Evolutionary conservation across 768 basidiomycete genomes (phyloP).

Genomic region (Termitomyces bulborhizus): DNA sequence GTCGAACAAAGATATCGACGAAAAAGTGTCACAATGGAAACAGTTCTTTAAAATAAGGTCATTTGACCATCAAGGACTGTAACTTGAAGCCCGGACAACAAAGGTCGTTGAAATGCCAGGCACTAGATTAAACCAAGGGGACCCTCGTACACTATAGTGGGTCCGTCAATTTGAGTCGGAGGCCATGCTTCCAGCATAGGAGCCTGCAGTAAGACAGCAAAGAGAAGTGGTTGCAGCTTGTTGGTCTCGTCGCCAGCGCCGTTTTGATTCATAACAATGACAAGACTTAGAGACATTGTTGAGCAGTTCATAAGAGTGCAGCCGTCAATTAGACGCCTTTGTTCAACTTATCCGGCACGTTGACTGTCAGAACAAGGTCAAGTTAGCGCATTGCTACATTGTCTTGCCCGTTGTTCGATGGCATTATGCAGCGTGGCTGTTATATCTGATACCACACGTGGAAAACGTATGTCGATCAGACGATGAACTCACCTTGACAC

Average conservation of each 20-base stretch:
- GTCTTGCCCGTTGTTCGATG: neutral
- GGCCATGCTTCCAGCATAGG: no score
- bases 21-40: conserved; percentile 1
- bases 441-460: neutral
- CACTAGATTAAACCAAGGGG: neutral
- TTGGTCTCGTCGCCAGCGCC: neutral
- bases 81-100: neutral
- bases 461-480: neutral
- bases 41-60: neutral
- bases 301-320: neutral
- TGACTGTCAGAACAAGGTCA: neutral
- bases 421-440: neutral
- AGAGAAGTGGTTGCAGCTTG: no score
- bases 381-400: neutral
- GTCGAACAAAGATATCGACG: neutral
- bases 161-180: neutral
- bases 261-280: neutral
- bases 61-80: neutral
- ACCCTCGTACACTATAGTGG: neutral
- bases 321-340: neutral
- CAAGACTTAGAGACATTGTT: neutral
- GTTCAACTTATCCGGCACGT: neutral
- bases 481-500: neutral
- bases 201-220: no score
- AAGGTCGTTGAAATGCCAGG: neutral